Evolutionary conservation across 2,329 filamentous ascomycete species (phyloP), one percentile per base, ranked within the genome.

Genomic region (Colletotrichum australisinense): DNA sequence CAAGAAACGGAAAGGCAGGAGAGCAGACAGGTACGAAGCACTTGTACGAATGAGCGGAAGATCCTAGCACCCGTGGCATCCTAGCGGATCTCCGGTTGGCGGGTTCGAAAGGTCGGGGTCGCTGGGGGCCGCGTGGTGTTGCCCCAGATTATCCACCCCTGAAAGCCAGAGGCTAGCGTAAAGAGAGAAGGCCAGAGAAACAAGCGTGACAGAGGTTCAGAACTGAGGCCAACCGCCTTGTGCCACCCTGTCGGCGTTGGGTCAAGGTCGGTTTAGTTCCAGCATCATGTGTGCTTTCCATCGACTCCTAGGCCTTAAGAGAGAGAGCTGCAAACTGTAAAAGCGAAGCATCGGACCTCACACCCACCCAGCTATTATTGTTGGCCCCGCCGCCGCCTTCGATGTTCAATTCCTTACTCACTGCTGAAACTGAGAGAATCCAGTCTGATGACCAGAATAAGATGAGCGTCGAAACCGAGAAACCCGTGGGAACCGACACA

Each of bases 61-160:
- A 69, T 69, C 66, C 64, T 69, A 69, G 69, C 55, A 69, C 52
- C 49, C 46, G 42, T 57, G 64, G 57, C 35, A 60, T 58, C 63
- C 57, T 49, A 56, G 64, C 69, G 69, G 69, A 63, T 68, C 64
- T 68, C 57, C 64, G 64, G 64, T 68, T 53, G 69, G 53, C 67
- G 57, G 64, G 38, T 22, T 62, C 22, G 46, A 42, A 52, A 52
- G 46, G 9, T 26, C 16, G 16, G 52, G 11, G 24, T 53, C n/a
- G 65, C 59, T 35, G 46, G 52, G 55, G 52, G 69, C 58, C 69
- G 58, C 69, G 66, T 72, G 65, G 53, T 69, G 26, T 63, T 66
- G 62, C 69, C 66, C 69, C 69, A 64, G 69, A 59, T 70, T 69
- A 72, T 72, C 69, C 69, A 72, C 64, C 52, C 55, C 38, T 55